These are phyloP conservation scores for Aspergillus conjunctus DNA, from an alignment of 495 filamentous ascomycete species.

Conservation along the genomic window DNA sequence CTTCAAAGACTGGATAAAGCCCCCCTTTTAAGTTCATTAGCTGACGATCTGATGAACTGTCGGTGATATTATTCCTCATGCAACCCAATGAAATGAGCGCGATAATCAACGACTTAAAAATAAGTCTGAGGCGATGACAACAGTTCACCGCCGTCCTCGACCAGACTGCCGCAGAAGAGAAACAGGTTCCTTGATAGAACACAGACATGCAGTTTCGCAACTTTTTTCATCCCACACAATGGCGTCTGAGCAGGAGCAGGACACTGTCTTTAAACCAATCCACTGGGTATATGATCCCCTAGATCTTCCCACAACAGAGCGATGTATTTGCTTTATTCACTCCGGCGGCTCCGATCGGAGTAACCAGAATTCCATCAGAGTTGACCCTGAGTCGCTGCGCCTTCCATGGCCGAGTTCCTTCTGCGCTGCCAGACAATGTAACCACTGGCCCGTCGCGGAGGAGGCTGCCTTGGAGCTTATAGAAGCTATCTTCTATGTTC, in stretches of 20 bases:
- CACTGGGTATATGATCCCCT: neutral
- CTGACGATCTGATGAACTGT: too few species aligned
- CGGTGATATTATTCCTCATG: too few species aligned
- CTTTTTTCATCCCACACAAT: neutral
- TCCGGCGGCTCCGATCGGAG: neutral
- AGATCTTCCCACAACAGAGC: neutral
- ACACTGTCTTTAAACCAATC: neutral
- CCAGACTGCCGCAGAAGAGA: too few species aligned
- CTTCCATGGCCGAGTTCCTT: slow-evolving; percentile 2
- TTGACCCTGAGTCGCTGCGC: neutral
- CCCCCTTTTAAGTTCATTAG: too few species aligned
- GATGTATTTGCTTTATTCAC: neutral
- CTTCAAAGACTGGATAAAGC: too few species aligned
- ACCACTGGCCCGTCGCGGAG: neutral
- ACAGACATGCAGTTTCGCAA: too few species aligned
- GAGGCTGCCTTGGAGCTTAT: neutral
- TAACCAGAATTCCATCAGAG: neutral
- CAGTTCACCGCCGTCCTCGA: too few species aligned
- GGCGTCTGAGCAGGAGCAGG: neutral
- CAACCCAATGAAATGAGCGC: too few species aligned
- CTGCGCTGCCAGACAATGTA: neutral
- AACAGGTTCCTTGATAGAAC: too few species aligned
- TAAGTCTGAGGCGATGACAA: too few species aligned
- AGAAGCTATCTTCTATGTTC: neutral
- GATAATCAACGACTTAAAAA: too few species aligned